Conservation (phyloP, 148 eudicot genomes). For the Silene uniflora region DNA sequence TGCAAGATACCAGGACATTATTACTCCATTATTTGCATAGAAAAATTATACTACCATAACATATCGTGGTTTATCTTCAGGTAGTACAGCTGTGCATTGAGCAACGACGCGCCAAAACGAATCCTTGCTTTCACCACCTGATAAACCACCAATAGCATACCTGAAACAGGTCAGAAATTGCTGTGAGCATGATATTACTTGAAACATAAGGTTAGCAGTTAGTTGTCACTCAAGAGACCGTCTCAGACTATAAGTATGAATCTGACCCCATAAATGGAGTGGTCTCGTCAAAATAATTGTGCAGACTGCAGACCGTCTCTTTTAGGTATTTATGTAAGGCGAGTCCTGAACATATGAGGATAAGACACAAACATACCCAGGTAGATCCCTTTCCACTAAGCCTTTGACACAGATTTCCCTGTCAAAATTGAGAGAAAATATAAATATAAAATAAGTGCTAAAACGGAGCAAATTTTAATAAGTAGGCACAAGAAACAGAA, state of each 20-base stretch:
- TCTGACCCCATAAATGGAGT: background rate
- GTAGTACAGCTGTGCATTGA: slow-evolving; percentile 85
- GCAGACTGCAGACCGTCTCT: too few relatives aligned
- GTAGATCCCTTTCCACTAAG: slow-evolving; percentile 71
- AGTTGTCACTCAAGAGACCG: background rate
- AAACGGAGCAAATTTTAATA: background rate
- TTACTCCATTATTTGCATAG: background rate
- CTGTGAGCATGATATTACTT: slow-evolving; percentile 1
- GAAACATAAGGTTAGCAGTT: background rate
- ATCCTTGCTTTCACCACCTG: slow-evolving; percentile 98
- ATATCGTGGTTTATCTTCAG: slow-evolving; percentile 87
- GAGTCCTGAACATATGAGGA: background rate
- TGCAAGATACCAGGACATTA: background rate
- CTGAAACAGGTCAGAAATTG: slow-evolving; percentile 43
- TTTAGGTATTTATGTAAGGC: background rate
- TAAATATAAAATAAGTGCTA: background rate
- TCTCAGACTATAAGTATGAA: background rate
- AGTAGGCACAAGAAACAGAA: background rate
- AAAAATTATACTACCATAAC: slow-evolving; percentile 56
- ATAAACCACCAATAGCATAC: slow-evolving; percentile 96
- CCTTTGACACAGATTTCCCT: slow-evolving; percentile 90
- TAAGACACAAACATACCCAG: slow-evolving; percentile 56
- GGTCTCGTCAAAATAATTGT: background rate
- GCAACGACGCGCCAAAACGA: slow-evolving; percentile 96
- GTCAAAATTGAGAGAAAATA: slow-evolving; percentile 19